These are phyloP conservation scores for Nakazawaea molendinolei DNA, from an alignment of 805 yeast genomes.

Conservation along the genomic window DNA sequence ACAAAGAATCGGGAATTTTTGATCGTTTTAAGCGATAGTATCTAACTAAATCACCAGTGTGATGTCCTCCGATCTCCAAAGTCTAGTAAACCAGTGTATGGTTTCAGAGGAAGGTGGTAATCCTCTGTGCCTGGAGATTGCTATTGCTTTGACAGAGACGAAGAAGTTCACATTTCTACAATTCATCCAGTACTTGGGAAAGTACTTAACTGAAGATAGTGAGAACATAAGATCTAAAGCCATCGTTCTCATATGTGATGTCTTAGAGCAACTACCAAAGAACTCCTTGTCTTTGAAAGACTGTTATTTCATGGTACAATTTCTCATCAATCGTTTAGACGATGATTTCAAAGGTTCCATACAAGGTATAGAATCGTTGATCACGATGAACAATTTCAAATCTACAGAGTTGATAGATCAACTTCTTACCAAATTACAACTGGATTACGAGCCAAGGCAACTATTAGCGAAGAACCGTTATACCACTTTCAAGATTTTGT, in stretches of 20 bases:
- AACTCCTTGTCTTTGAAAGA: conserved; percentile 34
- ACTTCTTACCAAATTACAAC: conserved; percentile 30
- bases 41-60: too few relatives aligned
- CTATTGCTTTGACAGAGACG: conserved; percentile 13
- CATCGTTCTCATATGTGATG: conserved; percentile 32
- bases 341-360: conserved; percentile 52
- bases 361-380: conserved; percentile 45
- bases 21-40: too few relatives aligned
- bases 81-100: conserved; percentile 6
- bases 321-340: conserved; percentile 59
- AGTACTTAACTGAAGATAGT: conserved; percentile 41
- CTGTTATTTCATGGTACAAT: conserved; percentile 43
- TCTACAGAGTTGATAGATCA: conserved; percentile 25
- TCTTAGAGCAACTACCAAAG: conserved; percentile 23
- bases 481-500: conserved; percentile 46
- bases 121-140: neutral
- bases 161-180: conserved; percentile 29
- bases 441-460: conserved; percentile 47
- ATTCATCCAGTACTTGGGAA: conserved; percentile 40
- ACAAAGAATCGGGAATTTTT: too few relatives aligned
- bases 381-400: conserved; percentile 42
- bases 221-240: conserved; percentile 33
- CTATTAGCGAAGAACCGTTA: conserved; percentile 58
- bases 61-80: conserved; percentile 5
- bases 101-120: neutral